Evolutionary conservation across 1,284 basidiomycete genomes (phyloP).

Genomic region (Apiotrichum veenhuisii): DNA sequence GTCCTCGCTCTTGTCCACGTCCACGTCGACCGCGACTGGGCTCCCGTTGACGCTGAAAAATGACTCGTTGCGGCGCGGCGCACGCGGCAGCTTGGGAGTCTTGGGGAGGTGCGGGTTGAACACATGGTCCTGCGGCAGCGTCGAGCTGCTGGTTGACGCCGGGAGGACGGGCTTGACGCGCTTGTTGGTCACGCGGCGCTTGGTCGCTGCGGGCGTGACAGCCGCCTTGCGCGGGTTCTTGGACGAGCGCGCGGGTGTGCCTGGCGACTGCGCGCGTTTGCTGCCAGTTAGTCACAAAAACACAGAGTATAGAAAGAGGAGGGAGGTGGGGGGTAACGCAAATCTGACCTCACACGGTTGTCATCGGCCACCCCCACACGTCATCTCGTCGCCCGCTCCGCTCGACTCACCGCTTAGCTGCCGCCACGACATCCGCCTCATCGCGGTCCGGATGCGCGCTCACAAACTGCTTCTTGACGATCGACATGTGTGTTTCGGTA

Average conservation of each 20-base stretch:
- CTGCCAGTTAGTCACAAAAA: background rate
- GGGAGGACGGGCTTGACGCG: slow-evolving; percentile 12
- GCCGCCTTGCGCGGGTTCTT: slow-evolving; percentile 4
- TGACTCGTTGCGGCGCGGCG: slow-evolving; percentile 31
- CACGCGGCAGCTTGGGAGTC: slow-evolving; percentile 36
- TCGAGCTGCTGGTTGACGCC: slow-evolving; percentile 10
- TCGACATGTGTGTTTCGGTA: slow-evolving; percentile 34
- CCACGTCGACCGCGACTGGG: slow-evolving; percentile 9
- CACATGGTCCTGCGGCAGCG: slow-evolving; percentile 42
- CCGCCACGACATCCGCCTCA: slow-evolving; percentile 16
- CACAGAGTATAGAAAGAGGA: no score
- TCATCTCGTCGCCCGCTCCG: no score
- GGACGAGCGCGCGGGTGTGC: slow-evolving; percentile 2
- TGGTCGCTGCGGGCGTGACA: background rate
- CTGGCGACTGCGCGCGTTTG: slow-evolving; percentile 1
- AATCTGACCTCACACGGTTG: no score
- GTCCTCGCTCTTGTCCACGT: background rate
- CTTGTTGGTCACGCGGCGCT: slow-evolving; percentile 11
- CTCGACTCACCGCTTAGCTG: slow-evolving; percentile 40
- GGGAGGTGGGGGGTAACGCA: no score
- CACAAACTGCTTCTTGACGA: slow-evolving; percentile 31
- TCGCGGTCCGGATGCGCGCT: slow-evolving; percentile 27
- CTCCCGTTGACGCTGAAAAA: slow-evolving; percentile 37
- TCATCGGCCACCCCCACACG: no score
- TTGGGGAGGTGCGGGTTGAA: slow-evolving; percentile 42